Base-by-base conservation (phyloP, 179 eudicot genomes). In the Beta lomatogona region DNA sequence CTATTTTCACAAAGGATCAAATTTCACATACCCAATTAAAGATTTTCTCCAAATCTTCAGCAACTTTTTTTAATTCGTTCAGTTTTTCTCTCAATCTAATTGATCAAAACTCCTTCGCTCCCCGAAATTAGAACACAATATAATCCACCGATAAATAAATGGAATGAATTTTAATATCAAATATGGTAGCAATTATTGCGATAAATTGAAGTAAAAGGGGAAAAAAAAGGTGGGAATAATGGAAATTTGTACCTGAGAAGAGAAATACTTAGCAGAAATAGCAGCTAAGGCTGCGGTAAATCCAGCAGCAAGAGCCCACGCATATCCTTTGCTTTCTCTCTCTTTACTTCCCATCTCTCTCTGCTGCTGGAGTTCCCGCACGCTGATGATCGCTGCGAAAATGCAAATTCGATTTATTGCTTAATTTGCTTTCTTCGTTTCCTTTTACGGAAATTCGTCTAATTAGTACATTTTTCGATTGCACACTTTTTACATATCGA, bases 221-320 rank as follows among this genome's bases (percentile, higher is more conserved):
- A 52, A 9, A 45, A 36, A 31, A 44, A 64, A 44, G 21, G 60
- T 31, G 11, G 18, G 9, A 2, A 21, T 28, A 16, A n/a, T 67
- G 15, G 48, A 22, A 66, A 4, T 6, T 6, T 16, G 1, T 60
- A 91, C 98, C 93, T 87, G 93, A 84, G 91, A 83, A 59, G 89
- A 71, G 84, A 94, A 88, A 82, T 82, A 79, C 82, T 96, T 96
- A 1, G 98, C 97, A 22, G 95, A 89, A 57, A 94, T 91, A 72
- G 99, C 98, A 77, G 95, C 95, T 3, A 92, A 81, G 18, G 99
- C 99, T 31, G 99, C 98, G 84, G 83, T 91, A 53, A 88, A 63
- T 22, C 99, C 99, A 13, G 98, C 99, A 10, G 90, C 82, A 13
- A 91, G 75, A 15, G 98, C 99, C 98, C 95, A 95, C 3, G 78